Evolutionary conservation across 305 asterid genomes (phyloP).

Genomic region (Solanum chacoense): DNA sequence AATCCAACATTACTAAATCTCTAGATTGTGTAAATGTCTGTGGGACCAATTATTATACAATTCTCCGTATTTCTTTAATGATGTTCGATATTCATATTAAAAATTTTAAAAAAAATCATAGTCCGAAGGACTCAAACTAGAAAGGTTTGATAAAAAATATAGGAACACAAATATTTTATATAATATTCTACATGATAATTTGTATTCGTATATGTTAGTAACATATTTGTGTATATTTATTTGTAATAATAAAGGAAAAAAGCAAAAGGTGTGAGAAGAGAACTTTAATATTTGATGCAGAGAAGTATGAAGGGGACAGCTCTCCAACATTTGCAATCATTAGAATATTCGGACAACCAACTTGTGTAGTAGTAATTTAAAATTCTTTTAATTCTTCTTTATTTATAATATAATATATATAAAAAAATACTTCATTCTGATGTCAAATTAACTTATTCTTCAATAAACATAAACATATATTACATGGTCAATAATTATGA

Average conservation of each 20-base stretch:
- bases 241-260: background rate
- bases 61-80: too few relatives aligned
- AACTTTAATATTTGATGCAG: background rate
- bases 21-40: background rate
- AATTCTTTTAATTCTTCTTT: background rate
- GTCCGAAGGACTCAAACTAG: background rate
- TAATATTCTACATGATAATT: too few relatives aligned
- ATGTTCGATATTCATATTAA: rapidly evolving
- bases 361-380: background rate
- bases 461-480: background rate
- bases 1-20: background rate
- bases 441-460: background rate
- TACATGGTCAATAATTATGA: background rate
- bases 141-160: too few relatives aligned
- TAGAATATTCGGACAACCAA: conserved; percentile 1
- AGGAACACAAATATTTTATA: background rate
- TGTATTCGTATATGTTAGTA: too few relatives aligned
- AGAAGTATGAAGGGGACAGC: conserved; percentile 28
- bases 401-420: background rate
- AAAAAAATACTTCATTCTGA: background rate
- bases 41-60: background rate
- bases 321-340: conserved; percentile 50
- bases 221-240: too few relatives aligned
- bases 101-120: too few relatives aligned
- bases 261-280: background rate